Evolutionary conservation across 2,329 filamentous ascomycete genomes (phyloP).

Genomic region (Capronia coronata): DNA sequence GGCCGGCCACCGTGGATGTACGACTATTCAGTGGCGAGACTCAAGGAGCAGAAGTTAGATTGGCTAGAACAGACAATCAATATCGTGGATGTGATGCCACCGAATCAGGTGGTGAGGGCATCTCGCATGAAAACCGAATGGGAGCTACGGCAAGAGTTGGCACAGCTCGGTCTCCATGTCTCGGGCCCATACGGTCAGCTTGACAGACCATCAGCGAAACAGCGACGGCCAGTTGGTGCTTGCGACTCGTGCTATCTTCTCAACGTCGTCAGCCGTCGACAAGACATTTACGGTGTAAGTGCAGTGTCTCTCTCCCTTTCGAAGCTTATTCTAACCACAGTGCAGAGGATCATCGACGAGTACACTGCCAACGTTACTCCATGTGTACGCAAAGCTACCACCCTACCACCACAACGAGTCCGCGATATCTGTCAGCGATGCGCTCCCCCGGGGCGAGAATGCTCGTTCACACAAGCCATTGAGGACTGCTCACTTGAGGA

Average conservation of each 20-base stretch:
- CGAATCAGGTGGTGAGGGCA: background rate
- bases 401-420: background rate
- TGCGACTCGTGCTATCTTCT: background rate
- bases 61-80: background rate
- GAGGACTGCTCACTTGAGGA: background rate
- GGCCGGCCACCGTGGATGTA: background rate
- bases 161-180: background rate
- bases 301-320: too few species aligned
- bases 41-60: background rate
- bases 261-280: background rate
- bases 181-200: background rate
- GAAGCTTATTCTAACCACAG: background rate
- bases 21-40: background rate
- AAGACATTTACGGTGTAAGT: background rate
- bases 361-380: background rate
- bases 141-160: background rate
- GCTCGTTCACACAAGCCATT: background rate
- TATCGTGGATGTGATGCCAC: background rate
- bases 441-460: background rate
- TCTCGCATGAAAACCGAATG: background rate
- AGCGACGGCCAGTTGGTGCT: background rate
- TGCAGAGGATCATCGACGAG: background rate
- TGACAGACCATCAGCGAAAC: background rate
- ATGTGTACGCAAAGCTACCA: background rate
- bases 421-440: background rate